phyloP scores from a whole-genome alignment of 1,139 yeast species.

The Candida sanyaensis region DNA sequence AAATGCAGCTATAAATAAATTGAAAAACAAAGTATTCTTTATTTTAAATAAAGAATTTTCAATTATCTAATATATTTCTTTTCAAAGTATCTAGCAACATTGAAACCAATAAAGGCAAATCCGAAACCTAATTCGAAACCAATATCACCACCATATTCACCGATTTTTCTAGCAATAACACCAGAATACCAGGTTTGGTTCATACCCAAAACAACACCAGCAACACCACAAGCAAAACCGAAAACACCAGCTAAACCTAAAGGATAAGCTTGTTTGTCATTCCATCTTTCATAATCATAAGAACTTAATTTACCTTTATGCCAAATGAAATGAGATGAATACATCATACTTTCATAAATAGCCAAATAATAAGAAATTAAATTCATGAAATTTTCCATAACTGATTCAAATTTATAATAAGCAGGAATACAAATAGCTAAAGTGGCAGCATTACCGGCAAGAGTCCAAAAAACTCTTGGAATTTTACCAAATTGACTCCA shows the following conservation, averaged over 20 bases:
- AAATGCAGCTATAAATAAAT: neutral
- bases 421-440: conserved; percentile 90
- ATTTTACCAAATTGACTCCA: conserved; percentile 71
- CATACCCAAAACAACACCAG: conserved; percentile 88
- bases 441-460: conserved; percentile 71
- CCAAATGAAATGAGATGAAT: conserved; percentile 80
- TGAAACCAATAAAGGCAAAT: conserved; percentile 68
- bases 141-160: conserved; percentile 77
- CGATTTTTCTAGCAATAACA: conserved; percentile 61
- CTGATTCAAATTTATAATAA: conserved; percentile 67
- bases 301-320: conserved; percentile 57
- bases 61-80: conserved; percentile 55
- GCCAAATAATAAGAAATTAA: conserved; percentile 90
- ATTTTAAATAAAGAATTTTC: neutral
- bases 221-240: conserved; percentile 81
- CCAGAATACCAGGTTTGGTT: conserved; percentile 82
- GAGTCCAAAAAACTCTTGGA: conserved; percentile 84
- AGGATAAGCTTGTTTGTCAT: conserved; percentile 60
- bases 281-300: conserved; percentile 65
- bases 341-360: conserved; percentile 70
- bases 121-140: conserved; percentile 79
- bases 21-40: neutral
- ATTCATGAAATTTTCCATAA: conserved; percentile 86
- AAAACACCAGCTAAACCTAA: conserved; percentile 74
- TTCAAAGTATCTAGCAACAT: conserved; percentile 68